Base-by-base conservation (phyloP, 345 rosid genomes). In the Arabidopsis arenosa region DNA sequence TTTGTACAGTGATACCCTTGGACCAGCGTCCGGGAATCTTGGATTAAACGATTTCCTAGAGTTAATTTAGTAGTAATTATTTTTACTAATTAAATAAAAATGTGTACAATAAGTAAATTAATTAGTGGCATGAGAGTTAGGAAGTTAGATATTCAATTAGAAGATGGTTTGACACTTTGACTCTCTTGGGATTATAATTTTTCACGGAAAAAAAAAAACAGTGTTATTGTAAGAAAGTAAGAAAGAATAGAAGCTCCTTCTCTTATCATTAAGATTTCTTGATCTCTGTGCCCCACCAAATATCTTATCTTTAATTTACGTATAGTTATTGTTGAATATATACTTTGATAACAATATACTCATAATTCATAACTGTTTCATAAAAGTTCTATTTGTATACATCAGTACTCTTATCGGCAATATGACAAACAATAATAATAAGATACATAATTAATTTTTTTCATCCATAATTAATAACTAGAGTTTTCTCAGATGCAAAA, bases 241-340 rank as follows among this genome's bases (percentile, higher is more conserved):
- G 41, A 76, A 59, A 76, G 80, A 76, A 76, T 70, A 76, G 80
- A 76, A 70, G 80, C 75, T 70, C 71, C 80, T 32, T 54, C 40
- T 55, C 35, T 70, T 76, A 43, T 44, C 28, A 23, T 63, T 43
- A 18, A 33, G 54, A 44, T 23, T 40, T 45, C 2, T 63, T 55
- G 72, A 70, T 70, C 45, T 47, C 37, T 39, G 80, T 70, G 60
- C 80, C 75, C 28, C 23, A 56, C 11, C 21, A 70, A 3, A 28
- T 28, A 28, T 28, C 32, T 28, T 28, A 28, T 28, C 32, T 28
- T 28, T 28, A 28, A 28, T 28, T 28, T 28, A 28, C 32, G 32
- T 28, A 28, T 28, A 28, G 32, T 23, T 23, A 23, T 23, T 23
- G 26, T 23, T 23, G 26, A 23, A 23, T 23, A 23, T 23, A 23